phyloP scores from a whole-genome alignment of 169 alveolate genomes.

The Plasmodium relictum region DNA sequence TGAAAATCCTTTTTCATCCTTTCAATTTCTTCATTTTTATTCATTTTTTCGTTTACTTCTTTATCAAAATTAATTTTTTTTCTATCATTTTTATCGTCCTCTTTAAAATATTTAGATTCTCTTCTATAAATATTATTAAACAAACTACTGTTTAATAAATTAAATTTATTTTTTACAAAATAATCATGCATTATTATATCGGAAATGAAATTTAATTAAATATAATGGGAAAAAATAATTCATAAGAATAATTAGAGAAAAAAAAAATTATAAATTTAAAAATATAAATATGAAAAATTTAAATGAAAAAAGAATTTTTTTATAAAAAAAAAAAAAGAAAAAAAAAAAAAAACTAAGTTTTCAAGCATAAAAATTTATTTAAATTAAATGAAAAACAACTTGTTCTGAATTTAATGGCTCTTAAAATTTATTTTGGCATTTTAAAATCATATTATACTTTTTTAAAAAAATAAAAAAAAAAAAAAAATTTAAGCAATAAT shows the following conservation, averaged over 20 bases:
- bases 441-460: too few relatives aligned
- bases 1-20: slow-evolving; percentile 9
- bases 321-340: background rate
- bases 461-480: too few relatives aligned
- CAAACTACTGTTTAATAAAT: slow-evolving; percentile 8
- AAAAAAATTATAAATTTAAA: background rate
- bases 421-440: too few relatives aligned
- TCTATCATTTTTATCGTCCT: background rate
- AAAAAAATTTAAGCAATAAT: too few relatives aligned
- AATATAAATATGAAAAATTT: background rate
- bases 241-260: background rate
- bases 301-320: background rate
- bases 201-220: background rate
- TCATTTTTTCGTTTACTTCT: background rate
- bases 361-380: too few relatives aligned
- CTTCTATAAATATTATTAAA: slow-evolving; percentile 34
- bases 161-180: slow-evolving; percentile 21
- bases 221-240: background rate
- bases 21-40: background rate
- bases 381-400: too few relatives aligned
- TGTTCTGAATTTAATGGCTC: too few relatives aligned
- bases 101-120: background rate
- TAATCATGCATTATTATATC: slow-evolving; percentile 27
- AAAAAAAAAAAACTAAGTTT: background rate
- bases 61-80: background rate